Evolutionary conservation across 164 flowering plant species (phyloP), one percentile per base, ranked within the genome.

Genomic region (Tinospora cordifolia): DNA sequence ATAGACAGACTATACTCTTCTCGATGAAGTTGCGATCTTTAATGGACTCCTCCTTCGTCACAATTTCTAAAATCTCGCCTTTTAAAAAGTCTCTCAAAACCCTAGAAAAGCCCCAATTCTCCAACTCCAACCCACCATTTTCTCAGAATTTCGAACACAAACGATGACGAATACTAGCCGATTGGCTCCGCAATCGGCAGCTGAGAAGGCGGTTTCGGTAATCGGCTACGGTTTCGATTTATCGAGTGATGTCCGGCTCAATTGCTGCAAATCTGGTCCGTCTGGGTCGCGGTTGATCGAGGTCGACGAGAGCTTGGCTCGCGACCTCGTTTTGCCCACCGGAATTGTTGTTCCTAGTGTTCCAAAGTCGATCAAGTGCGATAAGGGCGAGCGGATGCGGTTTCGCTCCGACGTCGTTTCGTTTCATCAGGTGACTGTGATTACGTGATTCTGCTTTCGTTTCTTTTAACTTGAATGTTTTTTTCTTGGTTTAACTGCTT

Each of bases 311-410:
- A 73, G 72, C 58, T 36, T 9, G 36, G 75, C 70, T 24, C 67
- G 81, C 15, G 86, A 87, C 66, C 78, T 93, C 39, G 85, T 85
- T 11, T 67, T 91, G 14, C 96, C 96, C 0, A 89, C 87, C n/a
- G 93, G 92, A 4, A 69, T 86, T 41, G 82, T 87, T 17, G 89
- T 93, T 22, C 76, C 80, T 8, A 67, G 81, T 72, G 98, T 88
- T 0, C 65, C 91, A 11, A 72, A 75, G 25, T 81, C 87, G 57
- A 88, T 93, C 68, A 87, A 75, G 78, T 84, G 90, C 66, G 97
- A 88, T 68, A 89, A 90, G 73, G 98, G 97, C 34, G 97, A 93
- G 83, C 85, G 93, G 36, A 90, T 84, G 6, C 76, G 98, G 75
- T 88, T 91, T 70, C 71, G 87, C 40, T 91, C 98, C 58, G 96